Evolutionary conservation across 78 protist species (phyloP).

Genomic region (Protostelium mycophagum): DNA sequence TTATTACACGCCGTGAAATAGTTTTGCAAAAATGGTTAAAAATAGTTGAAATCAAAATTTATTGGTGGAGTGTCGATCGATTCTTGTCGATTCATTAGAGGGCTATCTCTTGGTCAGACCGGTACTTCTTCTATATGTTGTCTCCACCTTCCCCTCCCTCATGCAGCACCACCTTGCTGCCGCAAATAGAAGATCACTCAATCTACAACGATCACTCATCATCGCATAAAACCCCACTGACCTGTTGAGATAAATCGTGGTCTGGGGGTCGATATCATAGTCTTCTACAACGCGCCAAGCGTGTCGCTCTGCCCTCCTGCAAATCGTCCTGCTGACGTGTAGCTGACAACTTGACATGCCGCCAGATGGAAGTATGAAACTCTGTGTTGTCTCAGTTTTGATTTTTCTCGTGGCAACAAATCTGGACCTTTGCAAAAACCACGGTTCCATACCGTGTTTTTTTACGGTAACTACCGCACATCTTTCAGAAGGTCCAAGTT

Average conservation of each 20-base stretch:
- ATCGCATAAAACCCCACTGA: background rate
- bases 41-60: too few relatives aligned
- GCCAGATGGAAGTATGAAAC: background rate
- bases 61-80: too few relatives aligned
- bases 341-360: background rate
- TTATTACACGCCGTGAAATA: too few relatives aligned
- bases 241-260: background rate
- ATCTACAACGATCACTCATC: background rate
- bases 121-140: background rate
- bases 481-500: too few relatives aligned
- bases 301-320: background rate
- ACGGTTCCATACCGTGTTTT: too few relatives aligned
- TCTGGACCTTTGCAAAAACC: too few relatives aligned
- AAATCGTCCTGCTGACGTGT: background rate
- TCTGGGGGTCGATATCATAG: background rate
- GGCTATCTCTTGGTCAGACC: background rate
- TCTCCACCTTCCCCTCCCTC: background rate
- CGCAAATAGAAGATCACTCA: background rate
- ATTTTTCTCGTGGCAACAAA: too few relatives aligned
- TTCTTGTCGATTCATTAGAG: too few relatives aligned
- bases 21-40: too few relatives aligned
- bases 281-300: background rate
- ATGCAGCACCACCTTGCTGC: background rate
- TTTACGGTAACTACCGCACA: too few relatives aligned
- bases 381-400: background rate